These are phyloP conservation scores for Curvularia sp. DNA, from an alignment of 2,329 filamentous ascomycete species.

Conservation along the genomic window DNA sequence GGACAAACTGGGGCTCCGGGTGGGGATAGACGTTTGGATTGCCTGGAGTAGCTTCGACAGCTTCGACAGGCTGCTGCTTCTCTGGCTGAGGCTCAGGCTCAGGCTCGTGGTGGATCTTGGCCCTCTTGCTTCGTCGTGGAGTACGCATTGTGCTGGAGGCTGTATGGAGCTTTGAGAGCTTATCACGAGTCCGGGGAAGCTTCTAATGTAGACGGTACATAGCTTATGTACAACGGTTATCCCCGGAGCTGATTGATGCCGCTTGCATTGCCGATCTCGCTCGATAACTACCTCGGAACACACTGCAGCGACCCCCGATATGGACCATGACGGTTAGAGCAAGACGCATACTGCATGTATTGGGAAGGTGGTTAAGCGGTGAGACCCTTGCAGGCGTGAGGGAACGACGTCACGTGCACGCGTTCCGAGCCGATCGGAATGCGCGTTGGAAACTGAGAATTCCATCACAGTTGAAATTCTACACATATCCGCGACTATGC, in stretches of 20 bases:
- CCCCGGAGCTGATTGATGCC: constrained; percentile 37
- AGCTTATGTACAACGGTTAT: constrained; percentile 34
- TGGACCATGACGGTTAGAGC: constrained; percentile 15
- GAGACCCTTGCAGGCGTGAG: constrained; percentile 11
- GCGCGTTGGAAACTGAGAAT: constrained; percentile 27
- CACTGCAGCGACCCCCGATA: constrained; percentile 12
- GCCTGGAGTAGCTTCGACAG: constrained; percentile 18
- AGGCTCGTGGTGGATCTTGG: constrained; percentile 16
- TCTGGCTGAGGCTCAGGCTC: constrained; percentile 5
- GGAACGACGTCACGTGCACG: constrained; percentile 36
- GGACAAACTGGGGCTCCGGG: constrained; percentile 62
- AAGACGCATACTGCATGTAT: constrained; percentile 8
- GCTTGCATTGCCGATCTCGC: constrained; percentile 37
- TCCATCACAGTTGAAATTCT: constrained; percentile 16
- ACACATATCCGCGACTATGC: constrained; percentile 44
- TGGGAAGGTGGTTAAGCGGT: constrained; percentile 22
- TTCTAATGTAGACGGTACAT: constrained; percentile 14
- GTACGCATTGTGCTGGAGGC: constrained; percentile 18
- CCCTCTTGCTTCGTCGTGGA: constrained; percentile 25
- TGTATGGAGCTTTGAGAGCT: neutral
- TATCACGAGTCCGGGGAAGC: constrained; percentile 15
- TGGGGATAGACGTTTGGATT: constrained; percentile 58
- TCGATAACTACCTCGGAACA: constrained; percentile 28
- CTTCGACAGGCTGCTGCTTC: constrained; percentile 4
- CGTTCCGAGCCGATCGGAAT: constrained; percentile 30